Percentiles rank a stretch among this genome's conserved stretches.
Evolutionary conservation across 2,329 filamentous ascomycete genomes (phyloP).

Genomic region (Aspergillus sp.): DNA sequence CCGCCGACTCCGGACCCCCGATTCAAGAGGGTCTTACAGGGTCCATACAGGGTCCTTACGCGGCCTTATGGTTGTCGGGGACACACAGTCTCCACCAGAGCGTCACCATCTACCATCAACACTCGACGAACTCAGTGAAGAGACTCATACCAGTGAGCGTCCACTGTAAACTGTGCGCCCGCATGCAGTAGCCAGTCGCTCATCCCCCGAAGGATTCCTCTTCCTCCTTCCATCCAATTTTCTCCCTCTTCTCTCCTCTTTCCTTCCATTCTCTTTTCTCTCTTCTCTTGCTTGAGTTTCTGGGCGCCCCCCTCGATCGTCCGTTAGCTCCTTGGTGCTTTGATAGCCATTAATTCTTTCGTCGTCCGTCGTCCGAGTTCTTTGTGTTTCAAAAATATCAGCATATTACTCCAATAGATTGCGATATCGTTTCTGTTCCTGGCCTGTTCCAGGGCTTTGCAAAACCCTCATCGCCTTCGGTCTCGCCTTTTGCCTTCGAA

Average conservation of each 20-base stretch:
- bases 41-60: not conserved
- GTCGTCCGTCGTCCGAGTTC: no score
- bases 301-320: not conserved
- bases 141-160: not conserved
- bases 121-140: not conserved
- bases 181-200: not conserved
- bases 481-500: not conserved
- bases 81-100: slow-evolving; percentile 21
- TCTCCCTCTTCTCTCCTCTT: slow-evolving; percentile 7
- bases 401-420: not conserved
- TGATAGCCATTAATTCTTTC: not conserved
- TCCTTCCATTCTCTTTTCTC: not conserved
- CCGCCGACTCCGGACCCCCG: not conserved
- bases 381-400: not conserved
- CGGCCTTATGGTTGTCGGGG: slow-evolving; percentile 19
- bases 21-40: not conserved
- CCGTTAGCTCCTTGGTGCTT: slow-evolving; percentile 5
- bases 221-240: not conserved
- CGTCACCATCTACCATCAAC: not conserved
- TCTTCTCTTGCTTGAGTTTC: not conserved
- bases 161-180: not conserved
- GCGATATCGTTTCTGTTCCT: not conserved
- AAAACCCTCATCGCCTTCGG: not conserved
- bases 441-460: not conserved
- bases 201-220: not conserved